Percentiles rank a stretch among this genome's conserved stretches.
phyloP scores from a whole-genome alignment of 306 rosid genomes.

The Inga laurina region DNA sequence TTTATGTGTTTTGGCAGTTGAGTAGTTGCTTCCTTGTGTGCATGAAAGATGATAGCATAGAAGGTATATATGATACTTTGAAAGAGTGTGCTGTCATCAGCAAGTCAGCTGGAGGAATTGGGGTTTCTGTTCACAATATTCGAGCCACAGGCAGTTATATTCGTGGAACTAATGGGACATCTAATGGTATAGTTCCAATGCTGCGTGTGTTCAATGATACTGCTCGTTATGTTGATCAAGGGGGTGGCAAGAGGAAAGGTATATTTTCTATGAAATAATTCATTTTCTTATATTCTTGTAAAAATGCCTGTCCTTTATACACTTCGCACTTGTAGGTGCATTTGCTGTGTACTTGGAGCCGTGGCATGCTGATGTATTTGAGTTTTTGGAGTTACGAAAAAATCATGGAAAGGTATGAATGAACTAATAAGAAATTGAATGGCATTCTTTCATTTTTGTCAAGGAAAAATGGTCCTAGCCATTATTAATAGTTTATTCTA shows the following conservation, averaged over 20 bases:
- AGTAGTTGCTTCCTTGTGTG: constrained; percentile 96
- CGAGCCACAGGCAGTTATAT: constrained; percentile 91
- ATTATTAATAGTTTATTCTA: not conserved
- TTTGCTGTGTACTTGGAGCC: constrained; percentile 97
- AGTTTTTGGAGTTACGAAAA: constrained; percentile 75
- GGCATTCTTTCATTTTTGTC: not conserved
- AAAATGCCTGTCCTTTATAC: not conserved
- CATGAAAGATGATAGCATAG: constrained; percentile 94
- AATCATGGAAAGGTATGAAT: constrained; percentile 92
- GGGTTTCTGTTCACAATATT: constrained; percentile 83
- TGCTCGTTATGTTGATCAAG: constrained; percentile 98
- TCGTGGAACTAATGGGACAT: constrained; percentile 95
- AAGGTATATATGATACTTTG: constrained; percentile 89
- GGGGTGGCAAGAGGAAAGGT: constrained; percentile 99
- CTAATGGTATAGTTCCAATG: constrained; percentile 96
- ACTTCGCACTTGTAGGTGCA: constrained; percentile 63
- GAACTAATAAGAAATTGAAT: not conserved
- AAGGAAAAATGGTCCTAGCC: not conserved
- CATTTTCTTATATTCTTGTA: not conserved
- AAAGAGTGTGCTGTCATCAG: constrained; percentile 98
- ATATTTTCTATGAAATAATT: not conserved
- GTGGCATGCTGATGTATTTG: constrained; percentile 96
- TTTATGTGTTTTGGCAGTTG: constrained; percentile 61
- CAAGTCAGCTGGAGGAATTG: constrained; percentile 98
- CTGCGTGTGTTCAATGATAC: constrained; percentile 89